A percentile compares a stretch with the other conserved stretches of the same genome.
Evolutionary conservation across 2,329 filamentous ascomycete species (phyloP).

Genomic region (Colletotrichum sp.): DNA sequence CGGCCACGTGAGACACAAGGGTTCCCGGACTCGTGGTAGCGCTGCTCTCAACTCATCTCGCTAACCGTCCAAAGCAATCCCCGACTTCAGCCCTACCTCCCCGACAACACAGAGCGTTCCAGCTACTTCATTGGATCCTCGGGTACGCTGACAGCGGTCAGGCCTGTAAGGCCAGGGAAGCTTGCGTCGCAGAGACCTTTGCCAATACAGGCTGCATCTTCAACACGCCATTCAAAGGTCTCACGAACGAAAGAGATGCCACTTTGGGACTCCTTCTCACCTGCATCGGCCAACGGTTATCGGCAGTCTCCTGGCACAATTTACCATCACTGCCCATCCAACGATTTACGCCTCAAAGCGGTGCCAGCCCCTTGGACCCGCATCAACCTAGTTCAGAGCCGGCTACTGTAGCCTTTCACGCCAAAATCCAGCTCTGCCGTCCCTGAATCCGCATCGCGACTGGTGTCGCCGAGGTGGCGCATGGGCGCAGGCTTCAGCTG

Average conservation of each 20-base stretch:
- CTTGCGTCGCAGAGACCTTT: not conserved
- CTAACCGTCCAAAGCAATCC: not conserved
- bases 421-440: not conserved
- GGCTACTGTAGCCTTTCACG: not conserved
- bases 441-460: not conserved
- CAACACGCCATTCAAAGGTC: not conserved
- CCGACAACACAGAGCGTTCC: not conserved
- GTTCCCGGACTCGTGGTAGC: not conserved
- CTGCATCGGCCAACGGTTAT: not conserved
- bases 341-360: not conserved
- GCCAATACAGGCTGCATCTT: not conserved
- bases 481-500: constrained; percentile 9
- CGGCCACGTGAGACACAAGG: not conserved
- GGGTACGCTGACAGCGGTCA: not conserved
- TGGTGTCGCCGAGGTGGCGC: not conserved
- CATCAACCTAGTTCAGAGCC: not conserved
- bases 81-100: not conserved
- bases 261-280: not conserved
- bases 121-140: not conserved
- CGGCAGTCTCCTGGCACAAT: not conserved
- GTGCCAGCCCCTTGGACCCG: not conserved
- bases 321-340: not conserved
- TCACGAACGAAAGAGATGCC: not conserved
- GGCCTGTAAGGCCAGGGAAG: not conserved
- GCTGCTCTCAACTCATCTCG: not conserved